Evolutionary conservation across 352 stramenopile species (phyloP), one percentile per base, ranked within the genome.

Genomic region (Globisporangium mamillatum): DNA sequence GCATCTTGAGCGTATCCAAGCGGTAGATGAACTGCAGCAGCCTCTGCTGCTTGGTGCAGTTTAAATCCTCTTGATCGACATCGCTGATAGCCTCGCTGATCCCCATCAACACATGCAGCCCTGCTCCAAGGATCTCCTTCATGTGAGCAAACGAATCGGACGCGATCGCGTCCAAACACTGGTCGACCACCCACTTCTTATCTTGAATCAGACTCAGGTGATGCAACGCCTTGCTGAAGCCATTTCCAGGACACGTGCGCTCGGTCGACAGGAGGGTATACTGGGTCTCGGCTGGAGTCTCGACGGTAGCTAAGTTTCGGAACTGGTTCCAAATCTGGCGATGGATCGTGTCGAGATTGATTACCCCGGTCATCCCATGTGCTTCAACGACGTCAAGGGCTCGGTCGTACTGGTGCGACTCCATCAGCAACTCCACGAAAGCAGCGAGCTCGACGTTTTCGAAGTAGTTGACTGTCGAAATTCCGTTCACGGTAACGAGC

Each of bases 111-210:
- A 78, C 75, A 64, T 73, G 67, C 66, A 76, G 68, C 2, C 80
- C 85, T 55, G 79, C 55, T 10, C 77, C 68, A n/a, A 93, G 64
- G 16, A 93, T 70, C 20, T 81, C 80, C 27, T 84, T 88, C 83
- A 91, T 91, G n/a, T 78, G 72, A 3, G 64, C 56, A 2, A 76
- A 75, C 8, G 80, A 90, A 52, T 80, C 73, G 5, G 77, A 66
- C 0, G 72, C 67, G 36, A 91, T 57, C 2, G 80, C 38, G 10
- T 64, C 32, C 14, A 88, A 64, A 54, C 81, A 89, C 61, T 91
- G 69, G 8, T 69, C 46, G n/a, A 81, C 59, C 1, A 87, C 70
- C 85, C 85, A 93, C 20, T 65, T 34, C 27, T 78, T 79, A 65
- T 90, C 75, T 7, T 73, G 68, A 16, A 85, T 71, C 1, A 74